Evolutionary conservation across 2,329 filamentous ascomycete species (phyloP), one percentile per base, ranked within the genome.

Genomic region (Colletotrichum spinosum): DNA sequence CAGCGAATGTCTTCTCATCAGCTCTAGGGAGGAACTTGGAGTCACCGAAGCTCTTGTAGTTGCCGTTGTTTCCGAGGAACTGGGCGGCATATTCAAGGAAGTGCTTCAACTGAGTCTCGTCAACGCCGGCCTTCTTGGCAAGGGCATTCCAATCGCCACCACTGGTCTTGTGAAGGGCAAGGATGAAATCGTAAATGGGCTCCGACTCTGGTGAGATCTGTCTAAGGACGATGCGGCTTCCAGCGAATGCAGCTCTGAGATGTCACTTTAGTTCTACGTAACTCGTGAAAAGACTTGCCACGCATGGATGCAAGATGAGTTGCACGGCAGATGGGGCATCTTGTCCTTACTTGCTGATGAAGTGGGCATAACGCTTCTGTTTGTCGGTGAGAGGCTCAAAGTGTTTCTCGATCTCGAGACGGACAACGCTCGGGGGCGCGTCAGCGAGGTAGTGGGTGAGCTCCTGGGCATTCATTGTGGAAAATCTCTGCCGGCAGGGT

Each of bases 321-420:
- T 39, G 35, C 52, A 57, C 12, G 48, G 17, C 63, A 42, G 25
- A 44, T 12, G 46, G 39, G 33, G 4, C 8, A n/a, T 38, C 25
- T 25, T 51, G 34, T 57, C 68, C 83, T 71, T 84, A 92, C 91
- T 86, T 88, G 86, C 90, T 93, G 75, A 97, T 92, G 75, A 90
- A 94, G 80, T 97, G 94, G 69, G 94, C 92, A 84, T 97, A 97
- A 75, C 92, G 90, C 82, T 95, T 94, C 81, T 97, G 88, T 75
- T 91, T 84, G 72, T 92, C 87, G 57, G 81, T 85, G 67, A 96
- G 79, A 41, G 89, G 88, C 60, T 95, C 91, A 73, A 98, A 99
- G 80, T 98, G 95, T 75, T 93, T 92, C 80, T 93, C 93, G 77
- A 98, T 96, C 77, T 93, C 90, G 54, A 99, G 87, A 52, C 90